Percentiles rank a stretch among this genome's conserved stretches.
Conservation (phyloP, 805 yeast genomes). For the Candida quercuum region DNA sequence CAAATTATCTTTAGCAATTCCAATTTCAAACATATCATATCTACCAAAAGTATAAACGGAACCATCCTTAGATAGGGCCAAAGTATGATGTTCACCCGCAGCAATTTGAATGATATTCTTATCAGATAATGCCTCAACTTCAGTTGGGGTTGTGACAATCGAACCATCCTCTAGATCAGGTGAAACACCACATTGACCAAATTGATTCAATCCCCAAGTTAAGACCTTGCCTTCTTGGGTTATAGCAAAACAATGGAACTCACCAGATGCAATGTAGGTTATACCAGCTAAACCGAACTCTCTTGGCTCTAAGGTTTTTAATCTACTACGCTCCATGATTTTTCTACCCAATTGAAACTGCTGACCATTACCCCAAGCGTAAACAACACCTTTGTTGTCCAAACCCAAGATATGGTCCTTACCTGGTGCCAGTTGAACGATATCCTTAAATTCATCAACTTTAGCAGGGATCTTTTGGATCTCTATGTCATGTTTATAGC, state of each 20-base stretch:
- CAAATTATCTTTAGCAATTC: constrained; percentile 59
- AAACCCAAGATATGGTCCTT: constrained; percentile 88
- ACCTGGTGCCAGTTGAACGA: constrained; percentile 84
- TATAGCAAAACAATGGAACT: constrained; percentile 92
- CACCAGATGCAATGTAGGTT: constrained; percentile 84
- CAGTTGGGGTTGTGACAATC: constrained; percentile 70
- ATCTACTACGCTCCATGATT: constrained; percentile 72
- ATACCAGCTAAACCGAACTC: constrained; percentile 78
- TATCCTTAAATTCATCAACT: constrained; percentile 54
- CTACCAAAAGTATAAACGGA: constrained; percentile 84
- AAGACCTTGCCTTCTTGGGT: constrained; percentile 63
- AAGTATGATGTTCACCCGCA: constrained; percentile 93
- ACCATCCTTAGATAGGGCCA: constrained; percentile 70
- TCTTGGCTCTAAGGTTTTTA: constrained; percentile 70
- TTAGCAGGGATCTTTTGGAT: constrained; percentile 66
- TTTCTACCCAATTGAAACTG: constrained; percentile 88
- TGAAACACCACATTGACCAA: constrained; percentile 89
- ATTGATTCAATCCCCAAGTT: constrained; percentile 96
- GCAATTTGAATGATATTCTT: constrained; percentile 56
- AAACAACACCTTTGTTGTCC: constrained; percentile 80
- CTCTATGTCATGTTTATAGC: constrained; percentile 61
- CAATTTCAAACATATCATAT: constrained; percentile 89
- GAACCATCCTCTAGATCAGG: constrained; percentile 83
- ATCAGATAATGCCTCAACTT: constrained; percentile 56
- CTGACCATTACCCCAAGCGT: constrained; percentile 97